phyloP scores from a whole-genome alignment of 2,329 filamentous ascomycete genomes.

The Alternaria brassicicola region DNA sequence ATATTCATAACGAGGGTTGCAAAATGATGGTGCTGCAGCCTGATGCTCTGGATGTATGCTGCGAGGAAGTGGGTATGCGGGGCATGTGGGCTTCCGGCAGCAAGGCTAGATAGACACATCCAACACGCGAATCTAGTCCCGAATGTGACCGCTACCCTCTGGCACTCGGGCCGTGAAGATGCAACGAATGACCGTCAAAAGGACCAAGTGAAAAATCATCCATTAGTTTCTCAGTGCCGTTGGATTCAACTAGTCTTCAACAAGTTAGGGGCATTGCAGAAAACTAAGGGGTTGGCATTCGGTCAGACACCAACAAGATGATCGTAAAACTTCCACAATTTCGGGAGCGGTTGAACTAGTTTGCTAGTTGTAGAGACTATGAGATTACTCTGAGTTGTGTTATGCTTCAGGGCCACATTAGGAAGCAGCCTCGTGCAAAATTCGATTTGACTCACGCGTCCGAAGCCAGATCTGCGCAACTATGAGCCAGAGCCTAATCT shows the following conservation, averaged over 20 bases:
- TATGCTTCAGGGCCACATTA: neutral
- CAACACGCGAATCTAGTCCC: neutral
- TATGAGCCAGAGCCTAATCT: neutral
- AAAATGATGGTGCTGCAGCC: neutral
- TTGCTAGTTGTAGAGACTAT: neutral
- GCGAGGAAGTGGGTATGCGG: neutral
- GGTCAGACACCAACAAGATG: neutral
- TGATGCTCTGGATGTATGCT: rapidly evolving
- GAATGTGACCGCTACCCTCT: neutral
- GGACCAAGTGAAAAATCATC: neutral
- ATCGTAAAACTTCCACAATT: neutral
- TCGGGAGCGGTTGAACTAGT: neutral
- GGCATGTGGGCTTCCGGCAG: neutral
- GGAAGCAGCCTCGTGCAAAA: neutral
- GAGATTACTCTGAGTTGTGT: neutral
- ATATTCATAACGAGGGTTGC: neutral
- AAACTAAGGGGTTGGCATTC: neutral
- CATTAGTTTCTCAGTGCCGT: neutral
- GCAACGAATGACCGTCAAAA: neutral
- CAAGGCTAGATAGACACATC: neutral
- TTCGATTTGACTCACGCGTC: neutral
- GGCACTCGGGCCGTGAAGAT: neutral
- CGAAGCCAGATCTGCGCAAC: neutral
- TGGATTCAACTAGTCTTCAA: neutral
- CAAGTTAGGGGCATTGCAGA: neutral